These are phyloP conservation scores for Trypanosoma avium DNA, from an alignment of 208 protist genomes.

Conservation along the genomic window DNA sequence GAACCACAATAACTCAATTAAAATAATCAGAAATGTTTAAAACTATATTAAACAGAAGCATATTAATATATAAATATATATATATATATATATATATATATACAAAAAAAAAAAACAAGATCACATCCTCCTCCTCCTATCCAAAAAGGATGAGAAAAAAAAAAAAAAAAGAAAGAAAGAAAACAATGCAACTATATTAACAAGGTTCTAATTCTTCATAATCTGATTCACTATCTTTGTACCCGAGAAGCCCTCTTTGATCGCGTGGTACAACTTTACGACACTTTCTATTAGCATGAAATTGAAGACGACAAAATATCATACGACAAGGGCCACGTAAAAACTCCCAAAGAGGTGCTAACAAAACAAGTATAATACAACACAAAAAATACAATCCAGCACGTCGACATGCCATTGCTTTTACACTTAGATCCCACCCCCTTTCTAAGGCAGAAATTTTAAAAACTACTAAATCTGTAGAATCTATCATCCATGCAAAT, in stretches of 20 bases:
- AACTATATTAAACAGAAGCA: neutral
- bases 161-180: conserved; percentile 7
- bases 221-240: conserved; percentile 26
- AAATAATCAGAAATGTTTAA: conserved; percentile 2
- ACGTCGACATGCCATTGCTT: conserved; percentile 29
- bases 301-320: conserved; percentile 11
- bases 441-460: conserved; percentile 22
- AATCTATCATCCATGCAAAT: conserved; percentile 35
- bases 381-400: conserved; percentile 21
- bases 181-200: conserved; percentile 1
- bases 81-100: too few relatives aligned
- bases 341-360: conserved; percentile 6
- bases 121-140: neutral
- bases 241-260: neutral
- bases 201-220: conserved; percentile 18
- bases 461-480: conserved; percentile 21
- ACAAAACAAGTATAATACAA: conserved; percentile 13
- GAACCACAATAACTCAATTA: conserved; percentile 6
- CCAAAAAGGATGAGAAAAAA: neutral
- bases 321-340: conserved; percentile 12
- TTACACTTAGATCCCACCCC: conserved; percentile 21
- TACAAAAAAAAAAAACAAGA: neutral
- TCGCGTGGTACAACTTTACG: conserved; percentile 17
- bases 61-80: neutral
- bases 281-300: conserved; percentile 13